phyloP scores from a whole-genome alignment of 352 stramenopile genomes.

The Achlya hypogyna region DNA sequence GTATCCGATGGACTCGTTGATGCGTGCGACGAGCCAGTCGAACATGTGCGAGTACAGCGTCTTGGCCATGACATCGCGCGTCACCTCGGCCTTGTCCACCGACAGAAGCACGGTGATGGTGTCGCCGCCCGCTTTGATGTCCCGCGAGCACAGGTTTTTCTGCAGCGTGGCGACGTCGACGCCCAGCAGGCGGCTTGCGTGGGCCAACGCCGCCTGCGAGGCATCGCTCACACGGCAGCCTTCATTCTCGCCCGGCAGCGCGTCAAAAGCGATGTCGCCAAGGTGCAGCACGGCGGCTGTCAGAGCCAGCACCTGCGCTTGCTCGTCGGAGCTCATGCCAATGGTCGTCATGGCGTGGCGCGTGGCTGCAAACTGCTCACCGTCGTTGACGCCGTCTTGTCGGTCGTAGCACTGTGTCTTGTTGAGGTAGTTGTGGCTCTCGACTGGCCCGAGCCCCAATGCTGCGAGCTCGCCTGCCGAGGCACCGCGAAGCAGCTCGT shows the following conservation, averaged over 20 bases:
- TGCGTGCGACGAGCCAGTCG: conserved; percentile 28
- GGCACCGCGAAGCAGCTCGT: conserved; percentile 88
- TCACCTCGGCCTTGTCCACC: conserved; percentile 23
- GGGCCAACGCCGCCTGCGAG: background rate
- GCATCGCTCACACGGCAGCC: conserved; percentile 31
- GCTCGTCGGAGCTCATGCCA: conserved; percentile 65
- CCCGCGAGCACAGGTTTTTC: conserved; percentile 45
- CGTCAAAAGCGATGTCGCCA: conserved; percentile 74
- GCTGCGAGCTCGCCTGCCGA: conserved; percentile 41
- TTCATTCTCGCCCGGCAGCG: conserved; percentile 25
- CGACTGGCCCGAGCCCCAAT: conserved; percentile 37
- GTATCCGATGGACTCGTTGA: conserved; percentile 31
- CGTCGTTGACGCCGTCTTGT: conserved; percentile 72
- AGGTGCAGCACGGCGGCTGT: conserved; percentile 82
- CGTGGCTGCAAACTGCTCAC: conserved; percentile 61
- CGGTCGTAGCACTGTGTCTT: conserved; percentile 61
- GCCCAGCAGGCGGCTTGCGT: conserved; percentile 41
- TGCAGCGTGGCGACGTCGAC: conserved; percentile 33
- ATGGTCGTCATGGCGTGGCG: conserved; percentile 74
- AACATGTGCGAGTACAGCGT: conserved; percentile 36
- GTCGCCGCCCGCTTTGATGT: conserved; percentile 71
- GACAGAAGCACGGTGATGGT: conserved; percentile 25
- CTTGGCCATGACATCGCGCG: conserved; percentile 23
- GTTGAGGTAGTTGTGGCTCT: conserved; percentile 79
- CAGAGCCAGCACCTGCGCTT: conserved; percentile 70